Percentiles rank a stretch among this genome's conserved stretches.
phyloP scores from a whole-genome alignment of 169 alveolate species.

The Cryptosporidium viatorum region DNA sequence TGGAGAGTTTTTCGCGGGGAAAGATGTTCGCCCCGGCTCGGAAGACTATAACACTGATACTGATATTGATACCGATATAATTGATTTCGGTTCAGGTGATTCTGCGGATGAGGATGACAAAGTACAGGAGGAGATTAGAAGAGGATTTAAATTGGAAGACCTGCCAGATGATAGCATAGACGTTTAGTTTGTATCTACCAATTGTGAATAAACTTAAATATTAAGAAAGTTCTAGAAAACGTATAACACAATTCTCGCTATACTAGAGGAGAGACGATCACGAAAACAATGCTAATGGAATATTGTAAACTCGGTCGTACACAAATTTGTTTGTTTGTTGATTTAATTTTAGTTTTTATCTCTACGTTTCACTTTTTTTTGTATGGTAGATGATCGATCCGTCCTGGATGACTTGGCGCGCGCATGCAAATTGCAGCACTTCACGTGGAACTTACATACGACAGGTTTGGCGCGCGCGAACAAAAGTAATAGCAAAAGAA shows the following conservation, averaged over 20 bases:
- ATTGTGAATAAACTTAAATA: no score
- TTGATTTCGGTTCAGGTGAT: neutral
- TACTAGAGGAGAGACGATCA: no score
- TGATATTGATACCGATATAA: neutral
- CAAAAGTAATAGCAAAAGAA: no score
- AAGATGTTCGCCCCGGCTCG: neutral
- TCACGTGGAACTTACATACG: no score
- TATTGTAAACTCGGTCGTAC: neutral
- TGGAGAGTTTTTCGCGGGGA: neutral
- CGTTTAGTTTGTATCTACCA: neutral
- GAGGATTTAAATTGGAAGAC: neutral
- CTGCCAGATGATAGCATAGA: neutral
- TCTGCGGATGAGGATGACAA: neutral
- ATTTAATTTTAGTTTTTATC: no score
- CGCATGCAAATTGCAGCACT: neutral
- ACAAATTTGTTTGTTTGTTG: neutral
- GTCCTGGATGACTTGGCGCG: neutral
- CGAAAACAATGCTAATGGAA: no score
- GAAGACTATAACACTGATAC: neutral
- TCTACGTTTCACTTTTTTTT: no score
- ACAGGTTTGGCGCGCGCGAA: no score
- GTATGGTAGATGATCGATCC: no score
- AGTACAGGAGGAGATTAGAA: neutral
- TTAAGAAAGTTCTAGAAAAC: no score
- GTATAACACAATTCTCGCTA: no score